A percentile compares a stretch with the other conserved stretches of the same genome.
phyloP scores from a whole-genome alignment of 306 rosid genomes.

The Castanospermum australe region DNA sequence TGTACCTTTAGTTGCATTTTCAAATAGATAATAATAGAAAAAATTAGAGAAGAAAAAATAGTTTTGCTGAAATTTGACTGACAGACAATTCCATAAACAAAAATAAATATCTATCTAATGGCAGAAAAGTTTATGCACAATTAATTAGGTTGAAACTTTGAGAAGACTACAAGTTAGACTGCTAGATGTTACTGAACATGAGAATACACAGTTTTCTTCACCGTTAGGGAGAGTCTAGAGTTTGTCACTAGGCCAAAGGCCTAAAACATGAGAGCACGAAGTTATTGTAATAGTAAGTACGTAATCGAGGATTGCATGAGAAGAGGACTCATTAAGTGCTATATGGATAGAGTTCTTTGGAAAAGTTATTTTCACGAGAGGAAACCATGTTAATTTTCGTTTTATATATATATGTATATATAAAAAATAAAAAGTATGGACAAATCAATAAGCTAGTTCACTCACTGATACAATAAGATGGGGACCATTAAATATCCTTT shows the following conservation, averaged over 20 bases:
- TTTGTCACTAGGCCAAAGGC: too few relatives aligned
- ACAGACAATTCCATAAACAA: not conserved
- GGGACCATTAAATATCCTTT: not conserved
- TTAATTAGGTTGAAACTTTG: not conserved
- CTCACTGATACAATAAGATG: not conserved
- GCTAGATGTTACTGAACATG: not conserved
- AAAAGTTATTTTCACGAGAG: not conserved
- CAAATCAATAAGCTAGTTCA: too few relatives aligned
- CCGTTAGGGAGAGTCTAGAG: too few relatives aligned
- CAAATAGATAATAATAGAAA: not conserved
- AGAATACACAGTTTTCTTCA: too few relatives aligned
- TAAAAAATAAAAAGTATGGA: too few relatives aligned
- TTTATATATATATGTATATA: too few relatives aligned
- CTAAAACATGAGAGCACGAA: too few relatives aligned
- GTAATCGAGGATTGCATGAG: not conserved
- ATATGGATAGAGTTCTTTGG: not conserved
- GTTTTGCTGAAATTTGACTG: too few relatives aligned
- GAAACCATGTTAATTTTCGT: not conserved
- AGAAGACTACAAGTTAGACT: not conserved
- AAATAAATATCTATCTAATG: not conserved
- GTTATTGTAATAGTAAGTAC: not conserved
- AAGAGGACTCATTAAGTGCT: not conserved
- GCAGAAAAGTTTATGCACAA: not conserved
- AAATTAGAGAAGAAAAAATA: not conserved
- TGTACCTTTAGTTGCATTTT: not conserved